Percentiles rank a stretch among this genome's conserved stretches.
Evolutionary conservation across 495 filamentous ascomycete genomes (phyloP).

Genomic region (Penicillium samsonianum): DNA sequence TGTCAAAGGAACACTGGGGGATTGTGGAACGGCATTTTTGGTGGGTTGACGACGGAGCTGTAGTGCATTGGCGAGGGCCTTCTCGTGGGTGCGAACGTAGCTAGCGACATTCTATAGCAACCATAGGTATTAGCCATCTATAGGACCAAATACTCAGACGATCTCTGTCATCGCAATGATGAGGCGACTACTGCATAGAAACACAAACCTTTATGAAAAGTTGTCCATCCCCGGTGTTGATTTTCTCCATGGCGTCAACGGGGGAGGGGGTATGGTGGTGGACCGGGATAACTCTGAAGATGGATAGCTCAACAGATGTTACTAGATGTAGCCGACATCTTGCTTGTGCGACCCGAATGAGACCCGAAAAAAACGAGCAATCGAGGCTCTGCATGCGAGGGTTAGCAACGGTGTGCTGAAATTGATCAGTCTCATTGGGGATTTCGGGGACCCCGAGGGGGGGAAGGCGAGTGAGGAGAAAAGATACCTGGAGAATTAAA

Average conservation of each 20-base stretch:
- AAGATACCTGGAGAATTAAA: constrained; percentile 23
- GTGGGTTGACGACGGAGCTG: constrained; percentile 72
- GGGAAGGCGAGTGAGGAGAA: neutral
- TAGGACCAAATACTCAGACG: neutral
- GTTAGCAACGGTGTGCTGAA: constrained; percentile 4
- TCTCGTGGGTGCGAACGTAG: constrained; percentile 96
- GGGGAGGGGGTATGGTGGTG: constrained; percentile 20
- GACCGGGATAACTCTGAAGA: constrained; percentile 41
- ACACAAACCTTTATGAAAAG: constrained; percentile 76
- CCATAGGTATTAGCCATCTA: constrained; percentile 13
- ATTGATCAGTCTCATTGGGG: constrained; percentile 11
- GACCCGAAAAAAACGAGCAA: constrained; percentile 15
- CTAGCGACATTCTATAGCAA: constrained; percentile 76
- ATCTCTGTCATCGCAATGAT: neutral
- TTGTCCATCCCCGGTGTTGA: constrained; percentile 79
- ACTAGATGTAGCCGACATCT: constrained; percentile 43
- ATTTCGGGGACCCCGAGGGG: constrained; percentile 14
- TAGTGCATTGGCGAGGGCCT: constrained; percentile 92
- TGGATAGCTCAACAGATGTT: constrained; percentile 40
- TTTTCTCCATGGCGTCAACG: constrained; percentile 50
- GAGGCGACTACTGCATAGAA: neutral
- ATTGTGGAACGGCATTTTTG: constrained; percentile 57
- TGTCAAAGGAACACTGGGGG: constrained; percentile 48
- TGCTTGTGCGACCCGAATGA: constrained; percentile 33
- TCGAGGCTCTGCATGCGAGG: constrained; percentile 10